These are phyloP conservation scores for Termitomyces sp. DNA, from an alignment of 1,284 basidiomycete genomes.

Conservation along the genomic window DNA sequence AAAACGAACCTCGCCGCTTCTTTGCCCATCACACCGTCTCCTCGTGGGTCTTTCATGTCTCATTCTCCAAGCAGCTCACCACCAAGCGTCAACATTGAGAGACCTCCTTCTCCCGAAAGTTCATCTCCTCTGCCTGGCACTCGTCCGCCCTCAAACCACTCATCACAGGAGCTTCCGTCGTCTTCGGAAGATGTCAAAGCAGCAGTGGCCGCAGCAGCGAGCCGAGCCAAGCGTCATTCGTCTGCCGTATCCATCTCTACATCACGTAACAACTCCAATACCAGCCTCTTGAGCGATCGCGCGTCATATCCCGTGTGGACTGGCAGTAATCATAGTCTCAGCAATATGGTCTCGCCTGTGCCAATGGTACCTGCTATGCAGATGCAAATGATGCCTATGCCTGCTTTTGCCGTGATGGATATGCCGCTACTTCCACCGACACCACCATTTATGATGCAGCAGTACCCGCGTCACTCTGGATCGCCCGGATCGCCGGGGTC, in stretches of 20 bases:
- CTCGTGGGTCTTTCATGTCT: constrained; percentile 21
- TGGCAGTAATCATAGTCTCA: constrained; percentile 30
- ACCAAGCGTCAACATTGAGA: constrained; percentile 33
- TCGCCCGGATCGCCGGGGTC: constrained; percentile 25
- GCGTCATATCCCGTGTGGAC: constrained; percentile 35
- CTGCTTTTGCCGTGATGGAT: constrained; percentile 35
- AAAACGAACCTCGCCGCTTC: constrained; percentile 4
- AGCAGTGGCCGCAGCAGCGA: constrained; percentile 29
- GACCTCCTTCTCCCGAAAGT: constrained; percentile 22
- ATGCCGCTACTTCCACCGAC: constrained; percentile 69
- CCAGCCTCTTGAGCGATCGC: constrained; percentile 27
- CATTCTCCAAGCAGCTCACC: constrained; percentile 47
- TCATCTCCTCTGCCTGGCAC: constrained; percentile 29
- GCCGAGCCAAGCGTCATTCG: constrained; percentile 37
- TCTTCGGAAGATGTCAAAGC: constrained; percentile 51
- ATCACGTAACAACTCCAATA: constrained; percentile 23
- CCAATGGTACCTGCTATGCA: constrained; percentile 17
- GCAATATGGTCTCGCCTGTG: constrained; percentile 23
- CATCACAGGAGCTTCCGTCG: constrained; percentile 40
- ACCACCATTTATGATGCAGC: constrained; percentile 70
- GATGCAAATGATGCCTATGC: constrained; percentile 25
- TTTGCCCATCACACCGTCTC: constrained; percentile 18
- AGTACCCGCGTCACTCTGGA: constrained; percentile 31
- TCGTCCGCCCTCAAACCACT: constrained; percentile 47
- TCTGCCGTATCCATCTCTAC: constrained; percentile 29